phyloP scores from a whole-genome alignment of 1,284 basidiomycete genomes.

The Pseudozyma hubeiensis region DNA sequence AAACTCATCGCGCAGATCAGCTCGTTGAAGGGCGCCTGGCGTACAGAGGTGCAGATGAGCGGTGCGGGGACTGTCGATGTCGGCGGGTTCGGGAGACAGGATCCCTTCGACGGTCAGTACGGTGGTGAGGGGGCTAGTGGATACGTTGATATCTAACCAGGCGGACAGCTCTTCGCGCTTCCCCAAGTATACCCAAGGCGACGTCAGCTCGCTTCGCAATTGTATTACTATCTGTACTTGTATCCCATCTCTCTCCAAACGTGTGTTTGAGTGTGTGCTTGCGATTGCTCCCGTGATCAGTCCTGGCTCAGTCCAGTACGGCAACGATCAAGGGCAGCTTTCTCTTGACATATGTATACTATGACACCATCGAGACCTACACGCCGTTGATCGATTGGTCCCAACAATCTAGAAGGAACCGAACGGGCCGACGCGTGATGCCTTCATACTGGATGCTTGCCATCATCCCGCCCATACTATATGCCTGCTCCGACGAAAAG shows the following conservation, averaged over 20 bases:
- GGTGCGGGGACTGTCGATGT: conserved; percentile 48
- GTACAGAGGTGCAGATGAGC: conserved; percentile 70
- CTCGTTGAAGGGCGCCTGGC: conserved; percentile 71
- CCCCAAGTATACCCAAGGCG: conserved; percentile 33
- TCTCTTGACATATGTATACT: too few species aligned
- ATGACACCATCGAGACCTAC: conserved; percentile 1
- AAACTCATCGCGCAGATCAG: conserved; percentile 82
- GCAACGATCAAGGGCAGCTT: too few species aligned
- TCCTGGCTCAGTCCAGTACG: too few species aligned
- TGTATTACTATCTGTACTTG: conserved; percentile 42
- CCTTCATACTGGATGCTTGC: conserved; percentile 9
- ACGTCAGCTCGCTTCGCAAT: conserved; percentile 4
- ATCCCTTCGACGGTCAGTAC: conserved; percentile 45
- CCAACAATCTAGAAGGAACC: conserved; percentile 23
- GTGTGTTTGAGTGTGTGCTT: too few species aligned
- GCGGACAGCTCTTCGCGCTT: neutral
- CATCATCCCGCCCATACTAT: conserved; percentile 14
- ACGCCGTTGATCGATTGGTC: conserved; percentile 6
- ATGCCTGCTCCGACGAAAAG: neutral
- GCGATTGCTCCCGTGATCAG: too few species aligned
- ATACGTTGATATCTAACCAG: conserved; percentile 51
- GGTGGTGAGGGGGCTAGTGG: conserved; percentile 33
- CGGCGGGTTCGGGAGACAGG: conserved; percentile 32
- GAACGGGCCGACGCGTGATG: conserved; percentile 14
- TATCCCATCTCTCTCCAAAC: conserved; percentile 1